Conservation (phyloP, 768 basidiomycete genomes). For the Amanita exitialis region DNA sequence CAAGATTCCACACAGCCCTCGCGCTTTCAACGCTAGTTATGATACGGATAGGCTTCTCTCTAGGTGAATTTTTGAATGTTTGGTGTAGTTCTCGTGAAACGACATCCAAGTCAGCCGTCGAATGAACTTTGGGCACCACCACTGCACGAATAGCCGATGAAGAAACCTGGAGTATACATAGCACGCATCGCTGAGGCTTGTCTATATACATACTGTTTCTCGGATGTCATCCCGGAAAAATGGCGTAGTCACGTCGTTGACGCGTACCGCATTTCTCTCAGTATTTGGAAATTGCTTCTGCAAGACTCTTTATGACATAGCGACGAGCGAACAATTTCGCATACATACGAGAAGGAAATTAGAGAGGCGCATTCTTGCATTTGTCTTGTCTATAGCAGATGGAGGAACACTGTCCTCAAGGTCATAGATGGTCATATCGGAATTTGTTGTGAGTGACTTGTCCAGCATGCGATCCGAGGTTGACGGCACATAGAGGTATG, state of each 20-base stretch:
- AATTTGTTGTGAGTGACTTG: conserved; percentile 53
- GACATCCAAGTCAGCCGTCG: conserved; percentile 49
- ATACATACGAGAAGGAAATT: conserved; percentile 25
- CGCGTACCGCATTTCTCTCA: conserved; percentile 54
- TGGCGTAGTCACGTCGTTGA: conserved; percentile 57
- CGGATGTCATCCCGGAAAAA: conserved; percentile 58
- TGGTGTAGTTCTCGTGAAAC: conserved; percentile 41
- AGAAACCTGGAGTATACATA: conserved; percentile 16
- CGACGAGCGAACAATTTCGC: neutral
- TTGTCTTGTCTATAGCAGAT: conserved; percentile 45
- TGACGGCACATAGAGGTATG: conserved; percentile 74
- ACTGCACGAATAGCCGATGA: conserved; percentile 43
- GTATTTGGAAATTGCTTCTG: conserved; percentile 28
- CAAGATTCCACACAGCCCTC: conserved; percentile 51
- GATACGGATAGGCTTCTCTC: conserved; percentile 35
- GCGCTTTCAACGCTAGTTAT: conserved; percentile 87
- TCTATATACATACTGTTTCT: conserved; percentile 34
- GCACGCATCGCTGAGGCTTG: neutral
- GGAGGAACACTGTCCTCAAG: conserved; percentile 82
- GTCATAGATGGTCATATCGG: conserved; percentile 82
- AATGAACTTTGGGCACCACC: conserved; percentile 82
- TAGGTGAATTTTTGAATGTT: conserved; percentile 17
- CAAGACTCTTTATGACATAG: neutral
- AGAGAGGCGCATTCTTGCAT: conserved; percentile 44
- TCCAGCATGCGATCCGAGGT: conserved; percentile 75